Evolutionary conservation across 768 basidiomycete species (phyloP).

Genomic region (Kondoa malvinella): DNA sequence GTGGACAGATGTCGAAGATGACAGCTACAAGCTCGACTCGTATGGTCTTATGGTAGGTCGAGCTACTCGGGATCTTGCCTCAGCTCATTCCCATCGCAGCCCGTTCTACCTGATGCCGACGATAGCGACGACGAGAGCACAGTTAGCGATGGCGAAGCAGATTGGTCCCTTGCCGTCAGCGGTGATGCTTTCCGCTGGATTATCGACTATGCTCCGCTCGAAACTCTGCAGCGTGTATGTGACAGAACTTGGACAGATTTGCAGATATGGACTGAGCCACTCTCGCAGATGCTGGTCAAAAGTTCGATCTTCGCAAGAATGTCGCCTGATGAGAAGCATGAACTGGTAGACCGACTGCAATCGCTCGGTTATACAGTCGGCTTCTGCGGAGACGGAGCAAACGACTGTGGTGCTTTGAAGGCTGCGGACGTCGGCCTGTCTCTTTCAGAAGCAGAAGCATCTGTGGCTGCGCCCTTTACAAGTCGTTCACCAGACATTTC

Average conservation of each 20-base stretch:
- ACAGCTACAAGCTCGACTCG: conserved; percentile 61
- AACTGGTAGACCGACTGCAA: conserved; percentile 87
- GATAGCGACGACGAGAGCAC: conserved; percentile 50
- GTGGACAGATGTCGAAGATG: conserved; percentile 87
- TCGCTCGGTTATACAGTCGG: conserved; percentile 84
- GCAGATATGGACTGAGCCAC: not conserved
- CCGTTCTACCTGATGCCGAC: conserved; percentile 49
- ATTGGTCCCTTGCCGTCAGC: conserved; percentile 66
- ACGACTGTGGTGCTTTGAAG: conserved; percentile 95
- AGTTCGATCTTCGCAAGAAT: conserved; percentile 92
- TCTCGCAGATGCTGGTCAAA: conserved; percentile 77
- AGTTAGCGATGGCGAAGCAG: conserved; percentile 32
- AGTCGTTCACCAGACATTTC: conserved; percentile 82
- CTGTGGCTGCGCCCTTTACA: conserved; percentile 95
- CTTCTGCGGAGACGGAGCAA: conserved; percentile 98
- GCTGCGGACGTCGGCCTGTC: conserved; percentile 96
- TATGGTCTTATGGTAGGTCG: conserved; percentile 52
- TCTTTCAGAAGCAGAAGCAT: conserved; percentile 91
- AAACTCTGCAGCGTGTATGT: conserved; percentile 79
- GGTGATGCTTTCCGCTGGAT: conserved; percentile 98
- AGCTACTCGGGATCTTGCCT: not conserved
- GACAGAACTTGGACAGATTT: not conserved
- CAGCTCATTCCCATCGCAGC: not conserved
- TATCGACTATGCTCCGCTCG: conserved; percentile 80
- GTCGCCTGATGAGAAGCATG: conserved; percentile 99